Conservation (phyloP, 495 filamentous ascomycete genomes). For the Cercophora samala region DNA sequence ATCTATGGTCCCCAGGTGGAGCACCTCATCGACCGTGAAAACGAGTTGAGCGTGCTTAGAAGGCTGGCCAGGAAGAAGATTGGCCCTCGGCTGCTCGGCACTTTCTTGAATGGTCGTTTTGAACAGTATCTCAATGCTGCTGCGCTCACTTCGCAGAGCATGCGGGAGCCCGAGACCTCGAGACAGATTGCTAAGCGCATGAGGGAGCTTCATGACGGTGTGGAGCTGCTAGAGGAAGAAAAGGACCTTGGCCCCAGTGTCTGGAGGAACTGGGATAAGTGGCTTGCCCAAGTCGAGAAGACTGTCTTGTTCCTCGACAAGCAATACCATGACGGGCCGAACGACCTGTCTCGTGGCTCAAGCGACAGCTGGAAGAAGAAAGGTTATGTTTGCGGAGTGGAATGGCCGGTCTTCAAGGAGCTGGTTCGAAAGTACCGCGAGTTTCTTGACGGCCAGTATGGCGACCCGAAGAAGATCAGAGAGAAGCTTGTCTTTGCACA, state of each 20-base stretch:
- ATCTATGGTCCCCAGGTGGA: constrained; percentile 96
- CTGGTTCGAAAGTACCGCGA: constrained; percentile 73
- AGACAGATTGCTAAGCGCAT: constrained; percentile 97
- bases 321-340: constrained; percentile 46
- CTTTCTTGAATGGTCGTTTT: constrained; percentile 93
- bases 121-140: constrained; percentile 86
- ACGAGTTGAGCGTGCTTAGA: constrained; percentile 80
- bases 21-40: constrained; percentile 90
- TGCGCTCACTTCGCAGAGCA: constrained; percentile 70
- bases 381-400: constrained; percentile 78
- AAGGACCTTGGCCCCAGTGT: constrained; percentile 73
- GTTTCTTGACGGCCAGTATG: constrained; percentile 70
- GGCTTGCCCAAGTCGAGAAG: constrained; percentile 75
- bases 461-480: constrained; percentile 61
- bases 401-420: constrained; percentile 74
- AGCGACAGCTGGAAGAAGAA: constrained; percentile 59
- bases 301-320: constrained; percentile 74
- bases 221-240: constrained; percentile 78
- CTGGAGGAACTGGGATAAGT: constrained; percentile 93
- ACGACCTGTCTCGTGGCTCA: constrained; percentile 23
- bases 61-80: constrained; percentile 89
- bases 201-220: constrained; percentile 91
- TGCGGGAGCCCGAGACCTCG: constrained; percentile 77
- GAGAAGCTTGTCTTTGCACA: constrained; percentile 87
- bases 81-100: constrained; percentile 87